phyloP scores from a whole-genome alignment of 768 basidiomycete genomes.

The Boletellus ananiceps region DNA sequence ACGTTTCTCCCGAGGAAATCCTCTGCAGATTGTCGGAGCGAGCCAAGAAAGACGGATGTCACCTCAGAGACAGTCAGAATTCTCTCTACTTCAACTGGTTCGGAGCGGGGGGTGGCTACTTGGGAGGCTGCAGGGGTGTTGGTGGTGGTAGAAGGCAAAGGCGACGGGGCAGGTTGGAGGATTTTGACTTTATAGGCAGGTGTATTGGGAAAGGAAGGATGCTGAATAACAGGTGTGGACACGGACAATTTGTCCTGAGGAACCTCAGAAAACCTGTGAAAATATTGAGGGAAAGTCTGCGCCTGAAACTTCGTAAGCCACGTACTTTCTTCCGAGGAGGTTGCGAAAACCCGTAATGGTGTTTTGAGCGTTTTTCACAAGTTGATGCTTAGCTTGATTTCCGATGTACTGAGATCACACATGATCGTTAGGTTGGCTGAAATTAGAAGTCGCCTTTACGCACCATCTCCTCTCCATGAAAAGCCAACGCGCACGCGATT shows the following conservation, averaged over 20 bases:
- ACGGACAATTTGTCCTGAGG: slow-evolving; percentile 44
- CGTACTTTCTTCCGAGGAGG: slow-evolving; percentile 85
- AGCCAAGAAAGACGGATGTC: slow-evolving; percentile 78
- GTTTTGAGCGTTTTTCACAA: slow-evolving; percentile 92
- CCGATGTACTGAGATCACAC: slow-evolving; percentile 75
- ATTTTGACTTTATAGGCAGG: slow-evolving; percentile 84
- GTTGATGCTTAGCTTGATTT: slow-evolving; percentile 88
- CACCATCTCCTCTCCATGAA: slow-evolving; percentile 87
- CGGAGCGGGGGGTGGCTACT: slow-evolving; percentile 67
- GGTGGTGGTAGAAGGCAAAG: slow-evolving; percentile 49
- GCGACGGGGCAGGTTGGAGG: slow-evolving; percentile 72
- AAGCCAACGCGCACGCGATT: slow-evolving; percentile 91
- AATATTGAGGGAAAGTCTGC: neutral
- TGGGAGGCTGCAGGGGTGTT: slow-evolving; percentile 64
- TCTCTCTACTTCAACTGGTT: slow-evolving; percentile 61
- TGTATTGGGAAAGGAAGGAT: slow-evolving; percentile 62
- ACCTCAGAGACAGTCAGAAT: slow-evolving; percentile 81
- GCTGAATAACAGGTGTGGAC: slow-evolving; percentile 74
- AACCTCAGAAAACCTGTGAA: slow-evolving; percentile 70
- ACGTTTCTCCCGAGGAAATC: slow-evolving; percentile 85
- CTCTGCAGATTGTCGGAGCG: slow-evolving; percentile 79
- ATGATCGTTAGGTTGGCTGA: slow-evolving; percentile 5
- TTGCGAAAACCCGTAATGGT: slow-evolving; percentile 95
- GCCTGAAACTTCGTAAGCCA: slow-evolving; percentile 2
- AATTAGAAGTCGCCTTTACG: slow-evolving; percentile 27